Evolutionary conservation across 1,284 basidiomycete species (phyloP).

Genomic region (Microbotryum saponariae): DNA sequence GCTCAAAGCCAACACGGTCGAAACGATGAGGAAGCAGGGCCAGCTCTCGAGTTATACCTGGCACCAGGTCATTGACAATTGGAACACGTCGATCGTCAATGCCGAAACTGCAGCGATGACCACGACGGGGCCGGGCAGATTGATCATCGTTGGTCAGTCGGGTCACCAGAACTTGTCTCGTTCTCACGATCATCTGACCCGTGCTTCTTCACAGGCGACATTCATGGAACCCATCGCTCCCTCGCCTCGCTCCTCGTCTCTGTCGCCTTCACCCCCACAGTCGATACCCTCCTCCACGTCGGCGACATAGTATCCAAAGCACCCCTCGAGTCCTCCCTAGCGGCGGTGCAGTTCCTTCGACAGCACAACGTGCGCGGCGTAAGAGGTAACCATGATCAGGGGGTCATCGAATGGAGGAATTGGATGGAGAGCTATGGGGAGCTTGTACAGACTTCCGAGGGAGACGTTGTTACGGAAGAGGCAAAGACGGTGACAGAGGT

Average conservation of each 20-base stretch:
- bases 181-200: neutral
- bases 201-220: constrained; percentile 55
- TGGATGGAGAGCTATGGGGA: constrained; percentile 53
- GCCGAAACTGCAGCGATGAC: constrained; percentile 5
- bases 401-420: constrained; percentile 71
- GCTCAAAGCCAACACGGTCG: neutral
- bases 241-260: constrained; percentile 48
- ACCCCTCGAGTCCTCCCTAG: constrained; percentile 48
- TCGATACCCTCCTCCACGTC: constrained; percentile 65
- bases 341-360: constrained; percentile 51
- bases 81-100: constrained; percentile 6
- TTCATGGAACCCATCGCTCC: constrained; percentile 68
- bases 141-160: constrained; percentile 32
- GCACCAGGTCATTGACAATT: constrained; percentile 14
- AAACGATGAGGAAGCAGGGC: constrained; percentile 7
- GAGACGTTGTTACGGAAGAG: neutral
- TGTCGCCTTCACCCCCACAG: constrained; percentile 52
- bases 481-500: neutral
- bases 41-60: constrained; percentile 20
- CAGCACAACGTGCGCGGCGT: constrained; percentile 59
- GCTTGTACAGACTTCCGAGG: constrained; percentile 1
- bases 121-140: constrained; percentile 11
- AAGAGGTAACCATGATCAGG: constrained; percentile 85
- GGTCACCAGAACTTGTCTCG: neutral
- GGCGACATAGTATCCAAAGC: constrained; percentile 74